Conservation (phyloP, 129 eudicot species). For the Artemisia argyi region DNA sequence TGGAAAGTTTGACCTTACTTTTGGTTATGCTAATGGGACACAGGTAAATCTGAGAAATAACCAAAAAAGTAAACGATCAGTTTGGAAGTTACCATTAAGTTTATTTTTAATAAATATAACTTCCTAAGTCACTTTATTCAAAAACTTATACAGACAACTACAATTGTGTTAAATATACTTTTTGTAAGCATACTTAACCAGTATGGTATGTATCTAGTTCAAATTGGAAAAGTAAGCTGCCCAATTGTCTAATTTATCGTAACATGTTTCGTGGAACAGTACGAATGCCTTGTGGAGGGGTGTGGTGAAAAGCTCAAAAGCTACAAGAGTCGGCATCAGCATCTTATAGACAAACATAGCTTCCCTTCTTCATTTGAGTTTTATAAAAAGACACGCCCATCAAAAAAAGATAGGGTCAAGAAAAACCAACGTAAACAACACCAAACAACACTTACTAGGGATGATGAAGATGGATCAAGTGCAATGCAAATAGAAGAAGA, state of each 20-base stretch:
- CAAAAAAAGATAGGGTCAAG: conserved; percentile 78
- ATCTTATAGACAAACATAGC: conserved; percentile 84
- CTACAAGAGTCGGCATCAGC: conserved; percentile 92
- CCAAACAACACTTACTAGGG: background rate
- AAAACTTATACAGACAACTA: background rate
- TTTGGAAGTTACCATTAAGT: background rate
- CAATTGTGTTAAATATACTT: background rate
- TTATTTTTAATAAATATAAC: background rate
- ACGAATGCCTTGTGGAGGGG: conserved; percentile 96
- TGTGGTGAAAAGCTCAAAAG: conserved; percentile 78
- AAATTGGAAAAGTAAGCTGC: conserved; percentile 1
- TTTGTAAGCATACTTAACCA: background rate
- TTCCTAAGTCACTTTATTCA: background rate
- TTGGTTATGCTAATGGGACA: background rate
- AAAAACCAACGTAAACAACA: conserved; percentile 50
- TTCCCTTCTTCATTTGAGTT: conserved; percentile 87
- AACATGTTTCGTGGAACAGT: conserved; percentile 44
- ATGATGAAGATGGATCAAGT: conserved; percentile 46
- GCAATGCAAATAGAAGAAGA: conserved; percentile 84
- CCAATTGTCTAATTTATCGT: background rate
- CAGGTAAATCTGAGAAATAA: background rate
- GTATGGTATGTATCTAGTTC: background rate
- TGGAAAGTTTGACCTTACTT: background rate
- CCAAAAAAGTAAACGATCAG: background rate
- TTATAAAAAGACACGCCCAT: conserved; percentile 63